Conservation (phyloP, 306 rosid genomes). For the Pyrus betulifolia region DNA sequence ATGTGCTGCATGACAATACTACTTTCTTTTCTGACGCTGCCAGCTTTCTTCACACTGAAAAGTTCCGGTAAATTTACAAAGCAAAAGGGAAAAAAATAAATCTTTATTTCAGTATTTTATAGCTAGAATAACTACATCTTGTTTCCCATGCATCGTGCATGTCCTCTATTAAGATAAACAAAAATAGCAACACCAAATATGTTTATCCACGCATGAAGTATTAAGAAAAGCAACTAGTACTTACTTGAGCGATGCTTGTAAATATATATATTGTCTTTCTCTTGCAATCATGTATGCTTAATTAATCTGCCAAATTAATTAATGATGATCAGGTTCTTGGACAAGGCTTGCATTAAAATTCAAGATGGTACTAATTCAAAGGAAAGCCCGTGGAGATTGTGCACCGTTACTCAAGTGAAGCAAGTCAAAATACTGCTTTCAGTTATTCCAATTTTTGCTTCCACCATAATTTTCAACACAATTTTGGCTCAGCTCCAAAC, state of each 20-base stretch:
- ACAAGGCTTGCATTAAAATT: constrained; percentile 70
- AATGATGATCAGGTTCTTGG: constrained; percentile 56
- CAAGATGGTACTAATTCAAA: constrained; percentile 33
- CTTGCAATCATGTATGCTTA: not conserved
- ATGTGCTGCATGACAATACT: not conserved
- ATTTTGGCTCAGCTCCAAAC: constrained; percentile 96
- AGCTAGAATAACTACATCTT: not conserved
- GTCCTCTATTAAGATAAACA: not conserved
- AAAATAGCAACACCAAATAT: too few species aligned
- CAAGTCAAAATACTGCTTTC: constrained; percentile 75
- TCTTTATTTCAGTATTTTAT: not conserved
- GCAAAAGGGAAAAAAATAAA: not conserved
- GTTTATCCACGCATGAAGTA: too few species aligned
- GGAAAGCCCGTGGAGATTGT: constrained; percentile 80
- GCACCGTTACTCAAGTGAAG: constrained; percentile 61
- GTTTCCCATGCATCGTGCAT: not conserved
- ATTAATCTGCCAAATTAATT: not conserved
- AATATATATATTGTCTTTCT: not conserved
- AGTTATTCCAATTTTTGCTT: constrained; percentile 79
- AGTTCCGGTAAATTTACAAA: constrained; percentile 45
- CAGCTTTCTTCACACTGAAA: constrained; percentile 33
- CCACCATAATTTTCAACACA: constrained; percentile 94
- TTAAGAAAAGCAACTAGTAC: too few species aligned
- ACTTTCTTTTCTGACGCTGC: constrained; percentile 22
- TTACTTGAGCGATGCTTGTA: not conserved